Conservation (phyloP, 2,329 filamentous ascomycete genomes). For the Parafenestella ontariensis region DNA sequence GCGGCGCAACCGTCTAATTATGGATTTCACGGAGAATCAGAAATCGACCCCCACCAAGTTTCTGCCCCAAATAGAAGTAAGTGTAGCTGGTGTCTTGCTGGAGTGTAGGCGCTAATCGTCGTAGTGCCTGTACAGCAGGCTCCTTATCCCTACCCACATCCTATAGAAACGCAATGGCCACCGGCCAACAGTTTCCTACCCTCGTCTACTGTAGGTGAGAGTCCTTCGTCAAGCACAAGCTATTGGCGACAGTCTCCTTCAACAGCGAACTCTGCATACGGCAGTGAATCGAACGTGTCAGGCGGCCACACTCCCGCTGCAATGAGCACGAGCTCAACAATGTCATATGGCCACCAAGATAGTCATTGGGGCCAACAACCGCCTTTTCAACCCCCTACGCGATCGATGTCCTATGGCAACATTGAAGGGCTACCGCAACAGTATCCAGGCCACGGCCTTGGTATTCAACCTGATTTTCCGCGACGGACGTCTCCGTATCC, state of each 20-base stretch:
- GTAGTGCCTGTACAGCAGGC: conserved; percentile 43
- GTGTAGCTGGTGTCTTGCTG: conserved; percentile 1
- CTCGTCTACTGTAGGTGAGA: conserved; percentile 45
- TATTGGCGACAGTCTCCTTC: conserved; percentile 47
- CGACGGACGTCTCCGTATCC: conserved; percentile 44
- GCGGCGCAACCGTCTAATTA: conserved; percentile 27
- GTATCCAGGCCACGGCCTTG: conserved; percentile 39
- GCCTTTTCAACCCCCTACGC: conserved; percentile 39
- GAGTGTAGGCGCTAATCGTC: conserved; percentile 18
- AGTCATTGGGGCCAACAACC: conserved; percentile 38
- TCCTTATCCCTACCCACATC: conserved; percentile 42
- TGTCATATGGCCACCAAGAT: conserved; percentile 45
- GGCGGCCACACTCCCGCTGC: conserved; percentile 44
- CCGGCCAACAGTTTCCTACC: conserved; percentile 40
- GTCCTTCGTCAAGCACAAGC: conserved; percentile 38
- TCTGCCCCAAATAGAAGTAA: conserved; percentile 37
- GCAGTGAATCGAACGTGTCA: conserved; percentile 46
- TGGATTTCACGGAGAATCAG: conserved; percentile 34
- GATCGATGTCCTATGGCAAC: conserved; percentile 51
- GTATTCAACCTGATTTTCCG: conserved; percentile 42
- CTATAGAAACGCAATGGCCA: conserved; percentile 48
- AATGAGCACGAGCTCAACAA: conserved; percentile 46
- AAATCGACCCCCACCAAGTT: conserved; percentile 35
- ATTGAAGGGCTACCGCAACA: conserved; percentile 47
- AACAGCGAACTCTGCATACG: conserved; percentile 44